These are phyloP conservation scores for Amylostereum areolatum DNA, from an alignment of 1,284 basidiomycete genomes.

Conservation along the genomic window DNA sequence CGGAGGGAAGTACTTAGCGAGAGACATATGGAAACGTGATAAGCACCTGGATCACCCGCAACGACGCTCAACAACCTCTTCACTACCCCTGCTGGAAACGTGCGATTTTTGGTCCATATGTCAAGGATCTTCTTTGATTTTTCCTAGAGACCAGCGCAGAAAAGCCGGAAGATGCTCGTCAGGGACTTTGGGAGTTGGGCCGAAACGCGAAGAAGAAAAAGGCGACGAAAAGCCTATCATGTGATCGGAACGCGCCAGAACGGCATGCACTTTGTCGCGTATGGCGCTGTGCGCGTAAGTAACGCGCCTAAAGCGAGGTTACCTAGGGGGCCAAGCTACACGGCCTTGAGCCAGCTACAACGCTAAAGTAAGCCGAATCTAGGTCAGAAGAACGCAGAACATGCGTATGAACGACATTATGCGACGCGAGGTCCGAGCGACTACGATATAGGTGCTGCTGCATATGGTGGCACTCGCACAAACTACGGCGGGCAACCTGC, in stretches of 20 bases:
- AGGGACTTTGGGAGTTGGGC: slow-evolving; percentile 26
- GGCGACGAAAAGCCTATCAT: slow-evolving; percentile 2
- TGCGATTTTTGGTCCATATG: slow-evolving; percentile 86
- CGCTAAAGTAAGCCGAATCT: neutral
- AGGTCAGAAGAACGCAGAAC: neutral
- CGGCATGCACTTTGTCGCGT: neutral
- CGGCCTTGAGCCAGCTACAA: neutral
- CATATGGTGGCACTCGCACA: neutral
- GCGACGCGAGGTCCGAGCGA: neutral
- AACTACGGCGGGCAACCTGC: neutral
- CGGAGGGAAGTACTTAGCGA: slow-evolving; percentile 72
- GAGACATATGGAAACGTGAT: slow-evolving; percentile 49
- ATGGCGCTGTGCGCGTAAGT: neutral
- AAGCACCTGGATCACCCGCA: slow-evolving; percentile 76
- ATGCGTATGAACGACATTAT: neutral
- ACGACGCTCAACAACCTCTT: slow-evolving; percentile 60
- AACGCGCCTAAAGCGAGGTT: neutral
- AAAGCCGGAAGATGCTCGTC: slow-evolving; percentile 29
- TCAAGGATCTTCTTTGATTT: slow-evolving; percentile 92
- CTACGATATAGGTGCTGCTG: neutral
- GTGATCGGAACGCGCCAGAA: neutral
- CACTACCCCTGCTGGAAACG: slow-evolving; percentile 73
- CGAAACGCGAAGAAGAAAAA: slow-evolving; percentile 17
- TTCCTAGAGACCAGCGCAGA: slow-evolving; percentile 56
- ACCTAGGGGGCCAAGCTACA: neutral